These are phyloP conservation scores for Colletotrichum sp. DNA, from an alignment of 2,329 filamentous ascomycete genomes.

Conservation along the genomic window DNA sequence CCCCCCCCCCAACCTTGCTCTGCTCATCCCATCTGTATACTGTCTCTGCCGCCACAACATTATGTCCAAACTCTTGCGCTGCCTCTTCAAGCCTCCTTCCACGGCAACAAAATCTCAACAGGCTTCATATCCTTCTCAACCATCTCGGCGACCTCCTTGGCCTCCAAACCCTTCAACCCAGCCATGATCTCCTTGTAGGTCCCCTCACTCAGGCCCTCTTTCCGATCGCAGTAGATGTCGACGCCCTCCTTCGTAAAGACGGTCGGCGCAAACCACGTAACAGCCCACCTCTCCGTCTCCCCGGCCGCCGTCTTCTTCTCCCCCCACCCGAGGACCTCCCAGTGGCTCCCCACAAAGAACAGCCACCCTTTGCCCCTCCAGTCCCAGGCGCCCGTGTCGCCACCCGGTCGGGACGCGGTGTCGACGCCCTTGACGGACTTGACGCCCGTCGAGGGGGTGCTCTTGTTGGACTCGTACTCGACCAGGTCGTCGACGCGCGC, in stretches of 20 bases:
- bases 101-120: slow-evolving; percentile 58
- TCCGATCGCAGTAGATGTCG: slow-evolving; percentile 75
- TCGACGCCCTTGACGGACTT: slow-evolving; percentile 73
- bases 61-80: not conserved
- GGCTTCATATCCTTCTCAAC: slow-evolving; percentile 53
- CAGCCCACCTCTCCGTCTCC: slow-evolving; percentile 68
- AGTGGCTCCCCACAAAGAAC: slow-evolving; percentile 74
- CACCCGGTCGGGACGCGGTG: slow-evolving; percentile 36
- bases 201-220: slow-evolving; percentile 62
- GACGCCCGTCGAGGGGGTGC: slow-evolving; percentile 39
- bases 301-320: slow-evolving; percentile 48
- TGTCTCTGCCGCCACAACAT: not conserved
- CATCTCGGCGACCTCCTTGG: slow-evolving; percentile 59
- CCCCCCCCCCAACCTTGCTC: not conserved
- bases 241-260: slow-evolving; percentile 83
- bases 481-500: slow-evolving; percentile 73
- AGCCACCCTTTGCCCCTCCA: slow-evolving; percentile 83
- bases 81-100: slow-evolving; percentile 36
- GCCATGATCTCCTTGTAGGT: slow-evolving; percentile 62
- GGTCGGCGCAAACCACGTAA: slow-evolving; percentile 86
- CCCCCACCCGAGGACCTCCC: slow-evolving; percentile 83
- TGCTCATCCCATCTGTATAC: not conserved
- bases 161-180: slow-evolving; percentile 57
- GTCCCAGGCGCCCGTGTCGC: slow-evolving; percentile 59
- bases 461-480: slow-evolving; percentile 64